Base-by-base conservation (phyloP, 2,329 filamentous ascomycete genomes). In the Triangularia setosa region DNA sequence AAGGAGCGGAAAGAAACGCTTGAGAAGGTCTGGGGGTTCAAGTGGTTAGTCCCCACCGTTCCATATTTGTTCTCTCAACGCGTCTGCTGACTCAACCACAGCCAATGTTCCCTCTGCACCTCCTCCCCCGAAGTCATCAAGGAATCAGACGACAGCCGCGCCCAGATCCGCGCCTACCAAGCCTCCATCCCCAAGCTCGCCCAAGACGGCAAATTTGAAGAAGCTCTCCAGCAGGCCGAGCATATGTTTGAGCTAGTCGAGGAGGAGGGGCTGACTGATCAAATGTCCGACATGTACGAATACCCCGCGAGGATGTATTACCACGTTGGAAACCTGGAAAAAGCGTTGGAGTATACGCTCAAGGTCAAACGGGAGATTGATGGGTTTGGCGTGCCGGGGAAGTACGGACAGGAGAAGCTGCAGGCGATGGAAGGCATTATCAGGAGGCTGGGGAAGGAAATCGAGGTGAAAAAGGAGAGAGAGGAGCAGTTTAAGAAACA, bases 241-340 rank as follows among this genome's bases (percentile, higher is more conserved):
- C 23, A 58, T 2, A 27, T 71, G 48, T 67, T 71, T 24, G 25
- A 21, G 5, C 57, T 69, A 1, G 57, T 68, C 3, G 69, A 69
- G 1, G 28, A 64, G 24, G 69, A 71, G 44, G 64, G 58, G 4
- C 8, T 71, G 40, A 67, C 63, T 1, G 61, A 64, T 8, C 60
- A 65, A 11, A 64, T 68, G 62, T 58, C 62, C 3, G 69, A 64
- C n/a, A 64, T 69, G 58, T 69, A 68, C 35, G 69, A 71, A 53
- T 61, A 68, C 12, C 68, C 68, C 0, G 69, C 68, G 2, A 60
- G 66, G 30, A 55, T 71, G 4, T 68, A 69, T 48, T 69, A 71
- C 44, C 67, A 67, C 2, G 56, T 69, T 18, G 69, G 69, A 9
- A 62, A 71, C 23, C 53, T 69, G 6, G 64, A 69, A 4, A 69